phyloP scores from a whole-genome alignment of 2,329 filamentous ascomycete genomes.

The Calonectria pteridis region DNA sequence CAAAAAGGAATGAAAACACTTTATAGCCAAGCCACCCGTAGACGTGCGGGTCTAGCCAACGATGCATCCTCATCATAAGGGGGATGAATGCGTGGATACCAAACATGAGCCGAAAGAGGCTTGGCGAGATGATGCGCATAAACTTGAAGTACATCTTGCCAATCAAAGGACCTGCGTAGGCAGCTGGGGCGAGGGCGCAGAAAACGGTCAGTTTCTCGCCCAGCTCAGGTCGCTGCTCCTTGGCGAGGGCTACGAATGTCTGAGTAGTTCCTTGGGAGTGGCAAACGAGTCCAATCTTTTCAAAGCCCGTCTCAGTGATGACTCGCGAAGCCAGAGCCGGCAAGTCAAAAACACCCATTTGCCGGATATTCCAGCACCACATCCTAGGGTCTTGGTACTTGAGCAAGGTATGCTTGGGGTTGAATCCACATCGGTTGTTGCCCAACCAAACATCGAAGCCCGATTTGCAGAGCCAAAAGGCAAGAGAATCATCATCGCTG shows the following conservation, averaged over 20 bases:
- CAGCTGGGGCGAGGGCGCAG: slow-evolving; percentile 90
- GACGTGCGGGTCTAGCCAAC: slow-evolving; percentile 70
- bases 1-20: slow-evolving; percentile 90
- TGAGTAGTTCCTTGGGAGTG: slow-evolving; percentile 95
- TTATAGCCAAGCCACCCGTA: slow-evolving; percentile 89
- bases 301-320: slow-evolving; percentile 83
- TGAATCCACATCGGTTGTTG: slow-evolving; percentile 91
- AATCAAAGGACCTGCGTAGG: slow-evolving; percentile 88
- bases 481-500: slow-evolving; percentile 89
- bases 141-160: slow-evolving; percentile 93
- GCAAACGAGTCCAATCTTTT: slow-evolving; percentile 84
- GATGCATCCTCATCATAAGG: slow-evolving; percentile 89
- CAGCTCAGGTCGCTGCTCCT: slow-evolving; percentile 88
- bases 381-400: slow-evolving; percentile 84
- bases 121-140: slow-evolving; percentile 83
- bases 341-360: slow-evolving; percentile 93
- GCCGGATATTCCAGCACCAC: slow-evolving; percentile 97
- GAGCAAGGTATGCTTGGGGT: slow-evolving; percentile 80
- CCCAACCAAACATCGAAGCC: slow-evolving; percentile 97
- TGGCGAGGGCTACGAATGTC: slow-evolving; percentile 87
- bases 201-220: slow-evolving; percentile 88
- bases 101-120: slow-evolving; percentile 84
- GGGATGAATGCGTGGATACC: slow-evolving; percentile 95
- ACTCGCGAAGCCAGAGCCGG: slow-evolving; percentile 85
- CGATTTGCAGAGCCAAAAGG: slow-evolving; percentile 91